Evolutionary conservation across 192 early-diverging fungal species (phyloP).

Genomic region (Podila horticola): DNA sequence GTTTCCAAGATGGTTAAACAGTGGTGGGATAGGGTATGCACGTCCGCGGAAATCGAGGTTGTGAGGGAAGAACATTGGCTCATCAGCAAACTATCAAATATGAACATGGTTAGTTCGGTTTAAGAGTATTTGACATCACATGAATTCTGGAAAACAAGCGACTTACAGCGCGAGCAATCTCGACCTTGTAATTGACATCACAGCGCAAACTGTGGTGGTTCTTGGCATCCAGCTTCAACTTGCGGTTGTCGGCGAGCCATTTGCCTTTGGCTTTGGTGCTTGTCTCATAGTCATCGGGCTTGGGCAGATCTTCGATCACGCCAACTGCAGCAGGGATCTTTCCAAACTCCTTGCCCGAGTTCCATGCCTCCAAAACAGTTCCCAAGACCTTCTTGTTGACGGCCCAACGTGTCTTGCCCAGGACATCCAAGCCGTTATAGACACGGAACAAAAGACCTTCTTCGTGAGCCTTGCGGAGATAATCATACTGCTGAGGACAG

Average conservation of each 20-base stretch:
- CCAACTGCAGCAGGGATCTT: constrained; percentile 74
- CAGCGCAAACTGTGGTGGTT: constrained; percentile 91
- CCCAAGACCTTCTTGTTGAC: constrained; percentile 88
- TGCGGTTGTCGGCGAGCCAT: constrained; percentile 65
- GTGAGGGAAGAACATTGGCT: constrained; percentile 96
- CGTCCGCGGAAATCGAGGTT: constrained; percentile 98
- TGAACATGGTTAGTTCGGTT: background rate
- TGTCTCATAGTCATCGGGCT: constrained; percentile 73
- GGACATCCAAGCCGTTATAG: constrained; percentile 83
- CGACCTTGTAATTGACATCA: constrained; percentile 94
- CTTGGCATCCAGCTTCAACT: constrained; percentile 66
- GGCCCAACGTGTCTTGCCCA: constrained; percentile 89
- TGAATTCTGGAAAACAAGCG: background rate
- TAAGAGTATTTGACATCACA: background rate
- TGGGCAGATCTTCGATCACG: constrained; percentile 58
- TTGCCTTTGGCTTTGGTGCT: constrained; percentile 62
- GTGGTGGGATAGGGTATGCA: constrained; percentile 95
- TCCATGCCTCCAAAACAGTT: constrained; percentile 88
- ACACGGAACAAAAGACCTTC: constrained; percentile 73
- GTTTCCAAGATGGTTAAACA: constrained; percentile 96
- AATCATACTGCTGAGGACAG: constrained; percentile 77
- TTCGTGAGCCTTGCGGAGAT: constrained; percentile 83
- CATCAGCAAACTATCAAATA: constrained; percentile 75
- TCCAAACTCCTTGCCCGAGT: constrained; percentile 76
- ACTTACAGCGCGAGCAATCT: constrained; percentile 90